Evolutionary conservation across 257 asterid species (phyloP).

Genomic region (Ligustrum vulgare): DNA sequence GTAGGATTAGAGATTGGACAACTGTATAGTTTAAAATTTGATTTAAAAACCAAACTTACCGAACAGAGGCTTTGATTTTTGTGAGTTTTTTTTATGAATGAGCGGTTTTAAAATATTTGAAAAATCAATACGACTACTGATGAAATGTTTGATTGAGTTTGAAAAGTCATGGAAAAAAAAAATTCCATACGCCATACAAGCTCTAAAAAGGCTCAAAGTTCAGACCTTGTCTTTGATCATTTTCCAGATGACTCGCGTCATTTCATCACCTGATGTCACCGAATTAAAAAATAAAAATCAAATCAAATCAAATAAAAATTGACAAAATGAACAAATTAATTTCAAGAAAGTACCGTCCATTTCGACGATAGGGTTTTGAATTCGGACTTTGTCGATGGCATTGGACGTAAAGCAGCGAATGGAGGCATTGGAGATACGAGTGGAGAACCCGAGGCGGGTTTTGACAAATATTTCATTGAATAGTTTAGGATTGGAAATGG

Average conservation of each 20-base stretch:
- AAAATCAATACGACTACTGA: too few relatives aligned
- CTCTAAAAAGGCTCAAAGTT: not conserved
- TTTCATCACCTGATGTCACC: conserved; percentile 70
- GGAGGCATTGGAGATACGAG: conserved; percentile 41
- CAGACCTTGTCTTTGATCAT: conserved; percentile 86
- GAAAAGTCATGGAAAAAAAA: too few relatives aligned
- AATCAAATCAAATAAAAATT: not conserved
- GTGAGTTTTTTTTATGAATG: too few relatives aligned
- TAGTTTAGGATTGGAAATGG: conserved; percentile 17
- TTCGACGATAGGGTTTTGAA: conserved; percentile 85
- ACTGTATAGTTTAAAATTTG: too few relatives aligned
- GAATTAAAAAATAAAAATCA: not conserved
- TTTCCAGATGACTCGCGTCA: conserved; percentile 87
- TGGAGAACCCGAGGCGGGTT: conserved; percentile 26
- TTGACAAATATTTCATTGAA: conserved; percentile 29
- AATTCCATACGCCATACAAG: too few relatives aligned
- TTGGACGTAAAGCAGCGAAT: conserved; percentile 61
- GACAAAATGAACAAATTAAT: not conserved
- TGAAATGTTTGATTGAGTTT: too few relatives aligned
- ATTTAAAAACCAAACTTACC: too few relatives aligned
- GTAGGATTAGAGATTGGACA: too few relatives aligned
- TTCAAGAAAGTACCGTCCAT: conserved; percentile 68
- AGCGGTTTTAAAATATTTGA: too few relatives aligned
- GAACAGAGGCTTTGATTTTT: too few relatives aligned
- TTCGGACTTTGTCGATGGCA: conserved; percentile 55